These are phyloP conservation scores for Diplodia intermedia DNA, from an alignment of 2,329 filamentous ascomycete species.

Conservation along the genomic window DNA sequence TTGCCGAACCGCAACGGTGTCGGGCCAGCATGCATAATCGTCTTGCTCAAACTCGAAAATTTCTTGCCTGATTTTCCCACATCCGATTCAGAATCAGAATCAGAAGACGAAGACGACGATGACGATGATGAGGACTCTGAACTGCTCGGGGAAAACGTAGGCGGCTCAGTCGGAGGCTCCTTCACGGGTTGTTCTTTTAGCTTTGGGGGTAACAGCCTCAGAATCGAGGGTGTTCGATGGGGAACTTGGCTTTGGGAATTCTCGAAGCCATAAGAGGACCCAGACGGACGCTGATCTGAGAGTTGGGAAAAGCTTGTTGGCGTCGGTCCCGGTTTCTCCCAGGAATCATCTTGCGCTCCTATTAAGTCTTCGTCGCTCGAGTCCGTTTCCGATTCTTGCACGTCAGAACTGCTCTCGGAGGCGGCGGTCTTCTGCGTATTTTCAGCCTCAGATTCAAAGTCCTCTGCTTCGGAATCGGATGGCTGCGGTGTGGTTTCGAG, in stretches of 20 bases:
- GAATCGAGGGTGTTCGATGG: background rate
- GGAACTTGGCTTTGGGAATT: background rate
- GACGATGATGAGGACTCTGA: background rate
- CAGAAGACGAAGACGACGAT: background rate
- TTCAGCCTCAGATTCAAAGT: background rate
- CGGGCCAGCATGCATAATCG: no score
- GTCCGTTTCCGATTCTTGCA: background rate
- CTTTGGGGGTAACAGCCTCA: background rate
- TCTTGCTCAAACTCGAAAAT: background rate
- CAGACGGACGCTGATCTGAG: background rate
- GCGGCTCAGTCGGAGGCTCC: background rate
- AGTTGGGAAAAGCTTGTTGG: background rate
- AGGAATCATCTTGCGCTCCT: background rate
- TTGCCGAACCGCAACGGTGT: background rate
- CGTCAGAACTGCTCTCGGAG: background rate
- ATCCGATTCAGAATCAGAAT: constrained; percentile 1
- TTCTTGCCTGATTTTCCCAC: background rate
- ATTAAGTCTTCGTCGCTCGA: background rate
- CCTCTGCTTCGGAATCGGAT: background rate
- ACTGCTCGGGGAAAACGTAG: background rate
- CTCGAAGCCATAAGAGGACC: no score
- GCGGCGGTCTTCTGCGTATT: background rate
- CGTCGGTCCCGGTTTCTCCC: background rate
- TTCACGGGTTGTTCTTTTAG: background rate
- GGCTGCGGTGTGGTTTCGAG: background rate